Evolutionary conservation across 2,329 filamentous ascomycete species (phyloP).

Genomic region (Emericellopsis atlantica): DNA sequence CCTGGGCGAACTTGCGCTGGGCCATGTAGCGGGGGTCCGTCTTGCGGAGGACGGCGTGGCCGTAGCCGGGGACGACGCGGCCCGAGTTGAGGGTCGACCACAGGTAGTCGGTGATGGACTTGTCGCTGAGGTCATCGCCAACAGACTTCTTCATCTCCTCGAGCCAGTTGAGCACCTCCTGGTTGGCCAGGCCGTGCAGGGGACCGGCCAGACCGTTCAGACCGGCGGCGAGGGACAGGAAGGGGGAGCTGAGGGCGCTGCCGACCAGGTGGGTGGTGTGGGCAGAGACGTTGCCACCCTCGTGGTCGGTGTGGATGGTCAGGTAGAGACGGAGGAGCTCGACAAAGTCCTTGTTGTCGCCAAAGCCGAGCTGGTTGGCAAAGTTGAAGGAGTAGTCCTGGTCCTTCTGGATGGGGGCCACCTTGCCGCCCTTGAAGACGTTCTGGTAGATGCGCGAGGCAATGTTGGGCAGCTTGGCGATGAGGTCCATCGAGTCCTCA

Average conservation of each 20-base stretch:
- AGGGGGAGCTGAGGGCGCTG: conserved; percentile 89
- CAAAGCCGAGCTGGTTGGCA: conserved; percentile 97
- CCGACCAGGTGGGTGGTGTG: conserved; percentile 98
- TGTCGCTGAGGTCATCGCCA: conserved; percentile 89
- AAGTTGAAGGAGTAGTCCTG: conserved; percentile 99
- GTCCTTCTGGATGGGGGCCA: conserved; percentile 89
- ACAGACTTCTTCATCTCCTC: conserved; percentile 95
- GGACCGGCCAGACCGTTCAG: conserved; percentile 97
- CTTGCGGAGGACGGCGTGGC: conserved; percentile 98
- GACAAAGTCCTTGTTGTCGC: conserved; percentile 88
- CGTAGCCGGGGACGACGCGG: conserved; percentile 95
- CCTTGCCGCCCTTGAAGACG: conserved; percentile 99
- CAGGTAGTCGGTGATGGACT: conserved; percentile 96
- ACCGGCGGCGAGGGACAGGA: conserved; percentile 91
- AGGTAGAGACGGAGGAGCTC: conserved; percentile 98
- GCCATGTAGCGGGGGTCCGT: conserved; percentile 98
- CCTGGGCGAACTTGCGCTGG: conserved; percentile 89
- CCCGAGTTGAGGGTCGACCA: conserved; percentile 94
- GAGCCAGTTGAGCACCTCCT: conserved; percentile 99
- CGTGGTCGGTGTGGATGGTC: conserved; percentile 99
- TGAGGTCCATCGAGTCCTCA: conserved; percentile 99
- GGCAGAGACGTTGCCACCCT: conserved; percentile 96
- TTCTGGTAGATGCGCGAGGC: conserved; percentile 99
- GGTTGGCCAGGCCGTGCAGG: conserved; percentile 97
- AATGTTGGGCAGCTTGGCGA: conserved; percentile 98